Conservation (phyloP, 768 basidiomycete species). For the Ramaria rubella region DNA sequence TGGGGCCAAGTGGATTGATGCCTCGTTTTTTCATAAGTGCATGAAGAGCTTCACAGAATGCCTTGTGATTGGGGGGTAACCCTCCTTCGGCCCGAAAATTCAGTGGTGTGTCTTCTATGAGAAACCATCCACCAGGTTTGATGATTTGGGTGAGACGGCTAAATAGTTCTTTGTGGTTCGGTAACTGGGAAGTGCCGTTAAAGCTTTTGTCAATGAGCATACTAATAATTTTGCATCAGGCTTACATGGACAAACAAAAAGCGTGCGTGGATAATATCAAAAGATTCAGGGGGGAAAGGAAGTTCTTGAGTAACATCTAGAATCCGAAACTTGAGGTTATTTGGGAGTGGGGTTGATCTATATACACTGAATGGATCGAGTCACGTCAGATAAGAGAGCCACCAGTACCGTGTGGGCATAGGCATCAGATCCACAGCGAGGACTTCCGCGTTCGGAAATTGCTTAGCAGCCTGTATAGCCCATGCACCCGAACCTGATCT, state of each 20-base stretch:
- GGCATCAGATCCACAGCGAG: conserved; percentile 17
- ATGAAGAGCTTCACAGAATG: background rate
- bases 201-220: too few relatives aligned
- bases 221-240: background rate
- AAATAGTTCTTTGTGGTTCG: conserved; percentile 14
- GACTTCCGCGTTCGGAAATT: conserved; percentile 10
- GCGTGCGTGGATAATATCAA: conserved; percentile 22
- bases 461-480: conserved; percentile 21
- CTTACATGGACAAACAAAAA: conserved; percentile 20
- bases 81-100: background rate
- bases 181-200: conserved; percentile 14
- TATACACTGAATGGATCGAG: background rate
- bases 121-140: conserved; percentile 22
- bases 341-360: conserved; percentile 14
- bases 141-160: conserved; percentile 17
- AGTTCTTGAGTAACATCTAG: conserved; percentile 18
- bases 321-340: conserved; percentile 18
- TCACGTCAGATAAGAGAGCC: background rate
- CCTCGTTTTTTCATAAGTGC: background rate
- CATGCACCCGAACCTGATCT: conserved; percentile 13
- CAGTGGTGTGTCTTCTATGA: conserved; percentile 17
- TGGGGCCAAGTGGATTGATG: background rate
- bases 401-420: conserved; percentile 16
- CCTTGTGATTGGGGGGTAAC: background rate
- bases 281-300: conserved; percentile 16